phyloP scores from a whole-genome alignment of 1,284 basidiomycete species.

The Pholiota adiposa region DNA sequence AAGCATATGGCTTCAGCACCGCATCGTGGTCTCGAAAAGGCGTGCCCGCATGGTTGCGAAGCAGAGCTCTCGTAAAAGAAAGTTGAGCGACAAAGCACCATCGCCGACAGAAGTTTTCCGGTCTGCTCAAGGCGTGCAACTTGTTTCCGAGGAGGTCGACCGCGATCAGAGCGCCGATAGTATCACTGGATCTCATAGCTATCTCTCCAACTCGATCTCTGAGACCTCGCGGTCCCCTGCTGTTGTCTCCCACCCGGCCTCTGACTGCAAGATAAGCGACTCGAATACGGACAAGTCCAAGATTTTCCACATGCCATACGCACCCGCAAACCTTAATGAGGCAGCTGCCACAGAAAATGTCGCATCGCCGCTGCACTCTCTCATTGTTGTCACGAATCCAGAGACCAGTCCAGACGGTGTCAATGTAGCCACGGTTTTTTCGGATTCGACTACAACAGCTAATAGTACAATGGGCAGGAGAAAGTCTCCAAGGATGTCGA shows the following conservation, averaged over 20 bases:
- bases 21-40: background rate
- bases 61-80: background rate
- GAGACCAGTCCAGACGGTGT: background rate
- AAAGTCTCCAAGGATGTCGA: background rate
- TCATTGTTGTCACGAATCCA: background rate
- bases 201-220: background rate
- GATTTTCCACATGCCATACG: background rate
- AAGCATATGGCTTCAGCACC: background rate
- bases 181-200: background rate
- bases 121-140: background rate
- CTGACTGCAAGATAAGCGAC: background rate
- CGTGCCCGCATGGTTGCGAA: slow-evolving; percentile 1
- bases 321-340: background rate
- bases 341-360: background rate
- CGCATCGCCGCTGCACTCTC: background rate
- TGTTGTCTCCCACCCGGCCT: background rate
- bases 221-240: background rate
- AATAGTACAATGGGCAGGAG: background rate
- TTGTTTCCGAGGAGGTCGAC: background rate
- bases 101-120: background rate
- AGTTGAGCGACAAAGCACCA: background rate
- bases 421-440: background rate
- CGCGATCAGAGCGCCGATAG: background rate
- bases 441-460: background rate
- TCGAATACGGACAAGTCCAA: background rate